phyloP scores from a whole-genome alignment of 495 filamentous ascomycete species.

The Penicillium atrosanguineum region DNA sequence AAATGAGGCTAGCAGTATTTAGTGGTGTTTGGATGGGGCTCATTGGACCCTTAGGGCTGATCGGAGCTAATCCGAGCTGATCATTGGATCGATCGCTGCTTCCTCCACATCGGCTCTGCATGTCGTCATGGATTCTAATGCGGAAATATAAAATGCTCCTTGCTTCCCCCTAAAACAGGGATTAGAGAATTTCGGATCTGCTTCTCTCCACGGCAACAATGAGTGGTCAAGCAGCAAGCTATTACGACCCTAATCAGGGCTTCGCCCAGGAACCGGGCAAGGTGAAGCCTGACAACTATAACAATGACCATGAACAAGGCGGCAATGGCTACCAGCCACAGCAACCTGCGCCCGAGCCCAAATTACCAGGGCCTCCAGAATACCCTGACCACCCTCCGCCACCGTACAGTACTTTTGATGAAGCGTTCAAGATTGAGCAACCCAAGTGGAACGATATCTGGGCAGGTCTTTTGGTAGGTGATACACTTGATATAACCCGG shows the following conservation, averaged over 20 bases:
- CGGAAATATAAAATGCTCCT: conserved; percentile 20
- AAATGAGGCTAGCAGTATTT: conserved; percentile 8
- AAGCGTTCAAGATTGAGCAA: conserved; percentile 74
- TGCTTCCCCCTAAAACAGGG: conserved; percentile 7
- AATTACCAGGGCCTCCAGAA: conserved; percentile 25
- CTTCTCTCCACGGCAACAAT: conserved; percentile 24
- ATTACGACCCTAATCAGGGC: conserved; percentile 36
- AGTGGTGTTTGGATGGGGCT: conserved; percentile 1
- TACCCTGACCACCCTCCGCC: conserved; percentile 29
- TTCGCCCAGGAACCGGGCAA: conserved; percentile 18
- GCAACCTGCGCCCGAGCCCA: conserved; percentile 17
- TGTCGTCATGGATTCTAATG: conserved; percentile 26
- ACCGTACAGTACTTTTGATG: conserved; percentile 56
- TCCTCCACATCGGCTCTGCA: conserved; percentile 2
- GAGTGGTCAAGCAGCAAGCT: conserved; percentile 45
- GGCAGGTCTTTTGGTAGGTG: conserved; percentile 71
- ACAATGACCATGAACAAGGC: conserved; percentile 17
- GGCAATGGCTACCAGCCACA: conserved; percentile 20
- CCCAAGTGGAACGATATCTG: conserved; percentile 88
- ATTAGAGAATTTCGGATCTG: neutral
- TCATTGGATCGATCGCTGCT: conserved; percentile 16
- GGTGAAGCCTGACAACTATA: conserved; percentile 5
- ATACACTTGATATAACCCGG: neutral
- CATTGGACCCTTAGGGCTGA: neutral
- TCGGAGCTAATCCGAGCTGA: conserved; percentile 11